Conservation (phyloP, 306 rosid species). For the Medicago arabica region DNA sequence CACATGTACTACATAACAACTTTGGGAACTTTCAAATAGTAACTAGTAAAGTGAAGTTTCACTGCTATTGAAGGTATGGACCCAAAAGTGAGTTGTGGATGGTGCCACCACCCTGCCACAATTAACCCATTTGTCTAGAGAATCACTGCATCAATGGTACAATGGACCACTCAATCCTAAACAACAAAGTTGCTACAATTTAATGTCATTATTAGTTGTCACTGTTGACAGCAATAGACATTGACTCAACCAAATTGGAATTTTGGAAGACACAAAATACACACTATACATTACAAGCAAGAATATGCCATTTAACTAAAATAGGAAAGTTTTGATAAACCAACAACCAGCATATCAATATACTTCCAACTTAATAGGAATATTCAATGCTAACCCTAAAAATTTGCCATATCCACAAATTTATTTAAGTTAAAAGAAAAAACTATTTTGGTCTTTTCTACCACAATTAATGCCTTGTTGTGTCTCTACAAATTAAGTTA, state of each 20-base stretch:
- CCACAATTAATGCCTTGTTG: slow-evolving; percentile 33
- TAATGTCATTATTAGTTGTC: slow-evolving; percentile 39
- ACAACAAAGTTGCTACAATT: slow-evolving; percentile 41
- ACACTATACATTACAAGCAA: slow-evolving; percentile 10
- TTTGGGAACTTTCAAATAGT: background rate
- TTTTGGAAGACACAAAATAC: slow-evolving; percentile 22
- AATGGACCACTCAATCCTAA: slow-evolving; percentile 44
- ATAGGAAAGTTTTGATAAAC: slow-evolving; percentile 32
- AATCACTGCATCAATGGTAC: slow-evolving; percentile 29
- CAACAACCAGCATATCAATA: slow-evolving; percentile 35
- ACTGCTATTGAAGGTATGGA: slow-evolving; percentile 7
- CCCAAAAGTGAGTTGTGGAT: slow-evolving; percentile 9
- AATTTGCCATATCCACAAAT: slow-evolving; percentile 39
- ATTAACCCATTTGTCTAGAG: slow-evolving; percentile 32
- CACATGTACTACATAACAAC: background rate
- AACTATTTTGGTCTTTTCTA: slow-evolving; percentile 38
- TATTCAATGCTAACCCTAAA: slow-evolving; percentile 54
- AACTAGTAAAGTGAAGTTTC: slow-evolving; percentile 5
- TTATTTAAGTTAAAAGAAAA: slow-evolving; percentile 11
- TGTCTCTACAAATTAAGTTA: slow-evolving; percentile 65
- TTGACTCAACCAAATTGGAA: slow-evolving; percentile 42
- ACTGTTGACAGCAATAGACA: slow-evolving; percentile 27
- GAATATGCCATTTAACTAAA: background rate
- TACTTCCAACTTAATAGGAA: slow-evolving; percentile 31
- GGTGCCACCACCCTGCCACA: slow-evolving; percentile 38